A percentile compares a stretch with the other conserved stretches of the same genome.
phyloP scores from a whole-genome alignment of 1,139 yeast species.

The Kazachstania sp. region DNA sequence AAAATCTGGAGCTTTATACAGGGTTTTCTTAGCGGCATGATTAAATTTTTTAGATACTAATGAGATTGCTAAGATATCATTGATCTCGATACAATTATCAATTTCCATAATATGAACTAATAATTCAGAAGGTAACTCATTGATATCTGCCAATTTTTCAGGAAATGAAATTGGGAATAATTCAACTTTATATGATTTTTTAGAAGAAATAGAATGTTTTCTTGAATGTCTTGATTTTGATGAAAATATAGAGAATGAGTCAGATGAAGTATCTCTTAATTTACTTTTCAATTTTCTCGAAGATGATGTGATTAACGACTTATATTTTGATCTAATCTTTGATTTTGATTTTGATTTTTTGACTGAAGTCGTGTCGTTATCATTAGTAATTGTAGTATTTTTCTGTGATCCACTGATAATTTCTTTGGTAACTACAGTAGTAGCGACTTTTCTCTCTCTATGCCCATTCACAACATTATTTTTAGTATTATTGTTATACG shows the following conservation, averaged over 20 bases:
- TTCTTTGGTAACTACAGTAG: too few species aligned
- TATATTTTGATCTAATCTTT: constrained; percentile 17
- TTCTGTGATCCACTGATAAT: not conserved
- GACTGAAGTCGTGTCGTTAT: not conserved
- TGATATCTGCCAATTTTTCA: constrained; percentile 13
- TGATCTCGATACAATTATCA: constrained; percentile 24
- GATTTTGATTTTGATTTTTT: not conserved
- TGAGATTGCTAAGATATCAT: constrained; percentile 36
- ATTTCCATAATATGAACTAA: constrained; percentile 18
- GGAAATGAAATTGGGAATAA: constrained; percentile 1
- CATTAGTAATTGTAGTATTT: not conserved
- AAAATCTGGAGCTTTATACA: constrained; percentile 49
- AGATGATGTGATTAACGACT: constrained; percentile 19
- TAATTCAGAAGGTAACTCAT: constrained; percentile 27
- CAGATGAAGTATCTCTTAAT: constrained; percentile 14
- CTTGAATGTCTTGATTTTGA: constrained; percentile 11
- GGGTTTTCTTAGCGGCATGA: constrained; percentile 42
- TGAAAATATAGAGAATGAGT: constrained; percentile 20
- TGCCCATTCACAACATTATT: not conserved
- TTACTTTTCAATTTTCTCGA: constrained; percentile 22
- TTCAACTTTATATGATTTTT: constrained; percentile 2
- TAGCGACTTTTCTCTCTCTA: too few species aligned
- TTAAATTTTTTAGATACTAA: constrained; percentile 46
- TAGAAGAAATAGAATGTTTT: constrained; percentile 1
- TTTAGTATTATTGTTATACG: not conserved